A percentile compares a stretch with the other conserved stretches of the same genome.
These are phyloP conservation scores for Schizochytrium sp. DNA, from an alignment of 108 stramenopile genomes.

Conservation along the genomic window DNA sequence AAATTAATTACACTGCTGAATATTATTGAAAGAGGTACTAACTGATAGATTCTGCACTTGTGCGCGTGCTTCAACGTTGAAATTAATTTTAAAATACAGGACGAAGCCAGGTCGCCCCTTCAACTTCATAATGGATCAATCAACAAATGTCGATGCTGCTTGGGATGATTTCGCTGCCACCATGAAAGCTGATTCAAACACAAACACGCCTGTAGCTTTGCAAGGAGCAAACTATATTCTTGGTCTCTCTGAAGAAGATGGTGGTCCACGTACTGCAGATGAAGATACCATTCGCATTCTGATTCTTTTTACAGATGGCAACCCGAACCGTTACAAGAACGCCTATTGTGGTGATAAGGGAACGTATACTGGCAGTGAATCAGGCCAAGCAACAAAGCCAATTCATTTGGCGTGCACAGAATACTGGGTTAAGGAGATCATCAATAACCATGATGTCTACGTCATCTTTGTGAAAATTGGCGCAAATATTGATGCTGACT, in stretches of 20 bases:
- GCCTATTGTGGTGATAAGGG: not conserved
- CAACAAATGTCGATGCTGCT: not conserved
- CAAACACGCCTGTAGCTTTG: not conserved
- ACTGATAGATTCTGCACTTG: too few species aligned
- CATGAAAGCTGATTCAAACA: not conserved
- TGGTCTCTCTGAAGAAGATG: not conserved
- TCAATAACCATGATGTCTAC: not conserved
- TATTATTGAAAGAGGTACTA: too few species aligned
- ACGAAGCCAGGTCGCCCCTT: not conserved
- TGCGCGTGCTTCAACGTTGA: too few species aligned
- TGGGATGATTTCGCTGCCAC: not conserved
- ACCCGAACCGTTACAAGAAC: not conserved
- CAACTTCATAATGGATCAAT: not conserved
- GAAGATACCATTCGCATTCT: slow-evolving; percentile 3
- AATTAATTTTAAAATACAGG: too few species aligned
- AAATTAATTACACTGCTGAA: too few species aligned
- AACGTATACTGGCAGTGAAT: not conserved
- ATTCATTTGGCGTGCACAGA: not conserved
- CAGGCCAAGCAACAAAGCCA: not conserved
- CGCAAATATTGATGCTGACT: not conserved
- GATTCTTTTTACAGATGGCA: slow-evolving; percentile 23
- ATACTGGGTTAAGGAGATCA: not conserved
- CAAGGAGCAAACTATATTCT: not conserved
- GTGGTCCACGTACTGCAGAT: not conserved
- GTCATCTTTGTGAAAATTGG: slow-evolving; percentile 12